A percentile compares a stretch with the other conserved stretches of the same genome.
phyloP scores from a whole-genome alignment of 768 basidiomycete species.

The Lactifluus rugatus region DNA sequence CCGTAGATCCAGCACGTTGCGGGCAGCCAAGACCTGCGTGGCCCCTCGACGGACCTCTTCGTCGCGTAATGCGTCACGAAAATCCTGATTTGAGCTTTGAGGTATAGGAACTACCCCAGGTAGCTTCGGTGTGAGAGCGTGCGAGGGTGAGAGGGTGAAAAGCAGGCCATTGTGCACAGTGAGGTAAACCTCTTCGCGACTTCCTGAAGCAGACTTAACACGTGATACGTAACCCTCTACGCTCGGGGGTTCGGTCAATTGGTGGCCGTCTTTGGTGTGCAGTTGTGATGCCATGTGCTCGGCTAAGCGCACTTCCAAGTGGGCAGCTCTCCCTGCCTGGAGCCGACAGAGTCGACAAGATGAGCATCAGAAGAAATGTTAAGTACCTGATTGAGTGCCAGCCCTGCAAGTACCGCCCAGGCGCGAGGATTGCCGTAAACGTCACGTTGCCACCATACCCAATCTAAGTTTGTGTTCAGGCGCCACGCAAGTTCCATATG shows the following conservation, averaged over 20 bases:
- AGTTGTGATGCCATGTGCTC: slow-evolving; percentile 49
- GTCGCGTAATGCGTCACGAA: slow-evolving; percentile 31
- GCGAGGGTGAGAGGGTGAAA: slow-evolving; percentile 43
- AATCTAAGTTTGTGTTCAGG: slow-evolving; percentile 63
- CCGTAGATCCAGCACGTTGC: slow-evolving; percentile 66
- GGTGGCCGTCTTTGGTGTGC: slow-evolving; percentile 37
- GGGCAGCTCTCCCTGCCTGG: slow-evolving; percentile 35
- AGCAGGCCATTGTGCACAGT: slow-evolving; percentile 63
- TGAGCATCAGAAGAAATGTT: slow-evolving; percentile 12
- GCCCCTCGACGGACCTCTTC: slow-evolving; percentile 54
- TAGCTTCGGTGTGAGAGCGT: slow-evolving; percentile 61
- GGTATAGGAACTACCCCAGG: slow-evolving; percentile 39
- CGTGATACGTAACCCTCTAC: slow-evolving; percentile 84
- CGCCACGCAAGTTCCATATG: slow-evolving; percentile 74
- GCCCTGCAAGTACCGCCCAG: slow-evolving; percentile 69
- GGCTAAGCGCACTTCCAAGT: slow-evolving; percentile 66
- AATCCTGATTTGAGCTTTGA: slow-evolving; percentile 23
- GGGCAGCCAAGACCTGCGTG: slow-evolving; percentile 51
- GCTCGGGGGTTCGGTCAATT: slow-evolving; percentile 62
- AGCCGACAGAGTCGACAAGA: slow-evolving; percentile 8
- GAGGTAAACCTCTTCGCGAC: slow-evolving; percentile 56
- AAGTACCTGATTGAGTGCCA: slow-evolving; percentile 62
- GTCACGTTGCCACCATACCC: slow-evolving; percentile 72
- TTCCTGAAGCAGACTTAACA: slow-evolving; percentile 48
- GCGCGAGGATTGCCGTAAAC: slow-evolving; percentile 48